These are phyloP conservation scores for Colletotrichum liaoningense DNA, from an alignment of 2,329 filamentous ascomycete genomes.

Conservation along the genomic window DNA sequence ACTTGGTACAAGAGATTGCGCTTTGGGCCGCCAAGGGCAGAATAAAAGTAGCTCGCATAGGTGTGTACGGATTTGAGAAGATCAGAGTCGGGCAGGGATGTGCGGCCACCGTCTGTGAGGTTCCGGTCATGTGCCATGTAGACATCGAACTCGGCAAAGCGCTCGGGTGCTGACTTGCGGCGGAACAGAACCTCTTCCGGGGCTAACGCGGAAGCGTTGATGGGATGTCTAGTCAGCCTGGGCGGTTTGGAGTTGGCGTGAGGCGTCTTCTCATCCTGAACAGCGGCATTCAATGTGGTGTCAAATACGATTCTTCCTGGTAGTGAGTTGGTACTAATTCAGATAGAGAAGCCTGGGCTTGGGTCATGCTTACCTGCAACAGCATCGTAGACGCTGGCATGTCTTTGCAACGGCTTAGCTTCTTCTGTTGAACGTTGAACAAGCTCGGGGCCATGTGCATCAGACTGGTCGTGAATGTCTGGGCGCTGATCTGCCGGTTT, in stretches of 20 bases:
- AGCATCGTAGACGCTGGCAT: constrained; percentile 76
- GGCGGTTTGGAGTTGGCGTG: constrained; percentile 15
- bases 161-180: constrained; percentile 70
- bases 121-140: constrained; percentile 74
- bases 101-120: constrained; percentile 58
- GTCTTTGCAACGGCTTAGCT: constrained; percentile 40
- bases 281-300: not conserved
- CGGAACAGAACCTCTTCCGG: constrained; percentile 81
- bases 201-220: constrained; percentile 56
- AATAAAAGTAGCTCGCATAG: constrained; percentile 77
- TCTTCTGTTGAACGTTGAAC: not conserved
- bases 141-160: constrained; percentile 77
- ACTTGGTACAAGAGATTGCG: constrained; percentile 28
- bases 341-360: not conserved
- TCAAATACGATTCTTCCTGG: constrained; percentile 31
- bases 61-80: constrained; percentile 76
- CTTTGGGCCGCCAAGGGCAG: constrained; percentile 46
- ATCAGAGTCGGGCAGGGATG: constrained; percentile 73
- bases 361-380: constrained; percentile 69
- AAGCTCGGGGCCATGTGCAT: not conserved
- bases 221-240: constrained; percentile 39
- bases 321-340: not conserved
- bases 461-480: not conserved
- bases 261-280: constrained; percentile 5
- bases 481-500: not conserved